Base-by-base conservation (phyloP, 495 filamentous ascomycete genomes). In the Hypoxylon perforatum region DNA sequence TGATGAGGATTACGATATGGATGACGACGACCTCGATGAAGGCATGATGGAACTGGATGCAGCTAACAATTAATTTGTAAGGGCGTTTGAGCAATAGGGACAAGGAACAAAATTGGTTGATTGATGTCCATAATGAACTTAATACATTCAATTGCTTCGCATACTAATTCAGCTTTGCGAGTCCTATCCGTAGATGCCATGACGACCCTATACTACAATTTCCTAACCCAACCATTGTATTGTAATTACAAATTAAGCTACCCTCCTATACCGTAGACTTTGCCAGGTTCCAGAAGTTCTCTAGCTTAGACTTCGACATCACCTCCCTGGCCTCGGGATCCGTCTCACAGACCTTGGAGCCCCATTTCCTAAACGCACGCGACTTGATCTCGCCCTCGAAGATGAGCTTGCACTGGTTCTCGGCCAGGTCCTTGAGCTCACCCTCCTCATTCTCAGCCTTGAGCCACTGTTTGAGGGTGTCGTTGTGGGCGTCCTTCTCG, bases 211-310 rank as follows among this genome's bases (percentile, higher is more conserved):
- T 51, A 60, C 60, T 64, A 64, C 50, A 65, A 61, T 41, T 38
- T 57, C 45, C 57, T 25, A 57, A 23, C 47, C 47, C 42, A 39
- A 22, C 33, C 3, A 23, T 14, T 7, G 25, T 49, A 17, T 21
- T 44, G 25, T 49, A 30, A 46, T 45, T n/a, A 65, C 46, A 8
- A 53, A 21, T 23, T 45, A 54, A 39, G 17, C 14, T 21, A 18
- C 25, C 45, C 11, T 19, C 3, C 38, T 72, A 70, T 7, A 46
- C 56, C 6, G 67, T 69, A 51, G 73, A 75, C 86, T 96, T 98
- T 2, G 93, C 95, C 73, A 93, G 80, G n/a, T 89, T 90, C 95
- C 95, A 99, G 71, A 98, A 93, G 69, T 88, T 96, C 75, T 98
- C 95, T 87, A 97, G 90, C 80, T 96, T 97, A 6, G 85, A 84